Conservation (phyloP, 352 stramenopile genomes). For the Phytopythium delawarense region DNA sequence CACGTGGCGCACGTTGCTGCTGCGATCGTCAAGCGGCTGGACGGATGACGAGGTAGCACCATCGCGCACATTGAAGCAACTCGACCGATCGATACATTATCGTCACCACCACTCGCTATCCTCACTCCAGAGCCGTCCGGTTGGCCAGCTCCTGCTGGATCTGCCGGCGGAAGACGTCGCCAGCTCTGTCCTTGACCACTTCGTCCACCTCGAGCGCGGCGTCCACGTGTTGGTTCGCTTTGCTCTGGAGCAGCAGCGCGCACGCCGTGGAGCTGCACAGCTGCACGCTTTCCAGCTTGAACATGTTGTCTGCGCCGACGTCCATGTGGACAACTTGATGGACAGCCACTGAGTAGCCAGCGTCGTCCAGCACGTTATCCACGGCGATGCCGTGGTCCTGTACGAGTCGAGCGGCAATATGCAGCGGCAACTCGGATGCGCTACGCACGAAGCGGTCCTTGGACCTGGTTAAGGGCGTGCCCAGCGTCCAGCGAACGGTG, state of each 20-base stretch:
- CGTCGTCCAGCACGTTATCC: slow-evolving; percentile 1
- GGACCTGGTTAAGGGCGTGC: slow-evolving; percentile 12
- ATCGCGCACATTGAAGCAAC: not conserved
- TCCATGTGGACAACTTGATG: slow-evolving; percentile 27
- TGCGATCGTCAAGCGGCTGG: slow-evolving; percentile 11
- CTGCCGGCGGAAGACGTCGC: slow-evolving; percentile 17
- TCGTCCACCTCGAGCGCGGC: slow-evolving; percentile 1
- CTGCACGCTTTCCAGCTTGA: slow-evolving; percentile 17
- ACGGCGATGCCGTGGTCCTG: slow-evolving; percentile 12
- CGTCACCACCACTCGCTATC: not conserved
- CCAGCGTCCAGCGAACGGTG: slow-evolving; percentile 21
- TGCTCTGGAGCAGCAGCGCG: slow-evolving; percentile 14
- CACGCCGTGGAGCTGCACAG: slow-evolving; percentile 25
- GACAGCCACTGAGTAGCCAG: slow-evolving; percentile 10
- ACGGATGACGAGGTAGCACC: not conserved
- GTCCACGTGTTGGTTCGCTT: slow-evolving; percentile 8
- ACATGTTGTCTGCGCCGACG: slow-evolving; percentile 27
- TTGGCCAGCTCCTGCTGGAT: slow-evolving; percentile 14
- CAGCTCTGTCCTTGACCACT: not conserved
- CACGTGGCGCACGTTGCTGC: slow-evolving; percentile 22
- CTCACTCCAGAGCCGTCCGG: not conserved
- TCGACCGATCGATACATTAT: not conserved
- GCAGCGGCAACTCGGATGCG: slow-evolving; percentile 14
- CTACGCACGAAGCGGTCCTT: slow-evolving; percentile 18
- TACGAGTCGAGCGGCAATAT: slow-evolving; percentile 14